phyloP scores from a whole-genome alignment of 257 asterid species.

The Leptodermis oblonga region DNA sequence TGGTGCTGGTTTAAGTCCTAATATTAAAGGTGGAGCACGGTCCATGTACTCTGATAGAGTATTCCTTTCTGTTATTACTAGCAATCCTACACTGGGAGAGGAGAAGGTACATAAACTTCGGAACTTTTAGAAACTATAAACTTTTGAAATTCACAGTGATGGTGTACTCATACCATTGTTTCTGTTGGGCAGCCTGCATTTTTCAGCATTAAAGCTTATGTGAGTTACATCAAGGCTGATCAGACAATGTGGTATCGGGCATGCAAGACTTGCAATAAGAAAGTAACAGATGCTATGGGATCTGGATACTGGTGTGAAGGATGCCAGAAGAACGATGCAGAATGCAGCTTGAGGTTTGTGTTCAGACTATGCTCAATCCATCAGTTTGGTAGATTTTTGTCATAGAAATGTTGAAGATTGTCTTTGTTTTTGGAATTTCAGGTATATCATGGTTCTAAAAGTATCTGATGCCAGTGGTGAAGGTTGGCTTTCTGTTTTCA shows the following conservation, averaged over 20 bases:
- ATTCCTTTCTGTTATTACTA: constrained; percentile 56
- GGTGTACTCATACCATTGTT: neutral
- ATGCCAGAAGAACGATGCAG: constrained; percentile 59
- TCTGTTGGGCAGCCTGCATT: constrained; percentile 51
- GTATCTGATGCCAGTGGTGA: constrained; percentile 90
- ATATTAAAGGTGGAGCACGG: constrained; percentile 36
- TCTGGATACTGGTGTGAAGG: constrained; percentile 87
- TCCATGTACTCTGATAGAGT: constrained; percentile 76
- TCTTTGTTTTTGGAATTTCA: constrained; percentile 19
- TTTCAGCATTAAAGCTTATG: constrained; percentile 63
- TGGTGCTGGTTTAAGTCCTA: constrained; percentile 62
- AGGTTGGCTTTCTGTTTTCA: constrained; percentile 68
- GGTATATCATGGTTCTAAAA: constrained; percentile 64
- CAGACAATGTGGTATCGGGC: constrained; percentile 97
- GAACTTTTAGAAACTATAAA: no score
- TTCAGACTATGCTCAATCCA: neutral
- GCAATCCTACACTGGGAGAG: constrained; percentile 74
- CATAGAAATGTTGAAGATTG: neutral
- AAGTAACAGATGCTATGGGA: constrained; percentile 79
- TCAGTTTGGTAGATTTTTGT: neutral
- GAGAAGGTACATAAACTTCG: constrained; percentile 47
- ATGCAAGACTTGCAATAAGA: constrained; percentile 86
- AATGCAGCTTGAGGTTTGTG: constrained; percentile 62
- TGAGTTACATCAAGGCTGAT: constrained; percentile 70
- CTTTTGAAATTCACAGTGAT: neutral